These are phyloP conservation scores for Candida chilensis DNA, from an alignment of 805 yeast species.

Conservation along the genomic window DNA sequence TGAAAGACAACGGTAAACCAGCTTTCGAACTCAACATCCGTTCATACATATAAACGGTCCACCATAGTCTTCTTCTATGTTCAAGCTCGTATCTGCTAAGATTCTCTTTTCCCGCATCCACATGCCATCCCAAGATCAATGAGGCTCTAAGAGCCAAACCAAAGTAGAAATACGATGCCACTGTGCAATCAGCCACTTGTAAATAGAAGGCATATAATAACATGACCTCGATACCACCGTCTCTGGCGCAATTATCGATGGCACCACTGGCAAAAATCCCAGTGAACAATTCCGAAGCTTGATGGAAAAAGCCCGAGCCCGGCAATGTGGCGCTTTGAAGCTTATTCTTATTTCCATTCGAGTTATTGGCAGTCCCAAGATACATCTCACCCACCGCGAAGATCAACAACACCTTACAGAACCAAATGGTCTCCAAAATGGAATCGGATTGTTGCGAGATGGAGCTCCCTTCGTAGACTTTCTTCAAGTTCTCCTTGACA, in stretches of 20 bases:
- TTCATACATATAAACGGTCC: conserved; percentile 37
- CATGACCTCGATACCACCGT: conserved; percentile 74
- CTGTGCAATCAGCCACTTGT: conserved; percentile 80
- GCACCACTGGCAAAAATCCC: conserved; percentile 76
- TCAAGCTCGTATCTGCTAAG: conserved; percentile 44
- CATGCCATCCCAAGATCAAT: conserved; percentile 70
- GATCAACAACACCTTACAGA: conserved; percentile 62
- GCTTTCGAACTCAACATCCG: conserved; percentile 78
- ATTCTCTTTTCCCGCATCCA: conserved; percentile 64
- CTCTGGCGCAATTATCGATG: conserved; percentile 66
- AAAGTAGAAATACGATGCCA: conserved; percentile 73
- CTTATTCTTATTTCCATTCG: conserved; percentile 33
- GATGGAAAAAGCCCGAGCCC: conserved; percentile 71
- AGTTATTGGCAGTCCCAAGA: conserved; percentile 62
- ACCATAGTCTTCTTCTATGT: conserved; percentile 30
- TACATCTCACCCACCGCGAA: conserved; percentile 83
- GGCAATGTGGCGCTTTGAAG: conserved; percentile 44
- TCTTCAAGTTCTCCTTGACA: conserved; percentile 56
- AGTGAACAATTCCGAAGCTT: conserved; percentile 72
- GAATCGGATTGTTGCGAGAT: conserved; percentile 33
- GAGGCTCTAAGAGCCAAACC: conserved; percentile 70
- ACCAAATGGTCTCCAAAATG: conserved; percentile 70
- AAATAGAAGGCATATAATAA: conserved; percentile 68
- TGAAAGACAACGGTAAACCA: conserved; percentile 69
- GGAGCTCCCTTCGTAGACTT: conserved; percentile 47